Base-by-base conservation (phyloP, 805 yeast species). In the Ascoidea rubescens region DNA sequence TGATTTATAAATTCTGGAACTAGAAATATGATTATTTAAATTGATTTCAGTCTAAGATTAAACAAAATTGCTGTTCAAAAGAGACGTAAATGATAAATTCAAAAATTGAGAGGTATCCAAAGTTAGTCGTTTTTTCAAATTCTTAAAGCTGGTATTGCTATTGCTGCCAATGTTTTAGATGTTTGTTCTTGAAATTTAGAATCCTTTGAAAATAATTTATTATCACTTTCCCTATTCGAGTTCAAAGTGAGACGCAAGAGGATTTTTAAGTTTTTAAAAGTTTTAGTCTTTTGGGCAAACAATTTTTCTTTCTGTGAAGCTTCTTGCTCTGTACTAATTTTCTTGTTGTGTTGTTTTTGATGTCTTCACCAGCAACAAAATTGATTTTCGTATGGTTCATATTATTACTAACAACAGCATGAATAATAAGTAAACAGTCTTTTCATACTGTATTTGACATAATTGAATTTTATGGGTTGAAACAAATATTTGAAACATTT, bases 401-500 rank as follows among this genome's bases (percentile, higher is more conserved):
- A 21, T 21, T 3, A 21, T 21, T 2, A 21, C 28, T 21, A 3
- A 3, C 28, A 21, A 3, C 28, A 21, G 28, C 2, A 21, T 21
- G 28, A 21, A 3, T 21, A 3, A 21, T 2, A 21, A 21, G 3
- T 21, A 21, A 21, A 21, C 2, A 21, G 28, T 21, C 28, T 21
- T 21, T 21, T 3, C 3, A 21, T 21, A 21, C 3, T 30, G 7
- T 32, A 31, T 50, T 50, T n/a, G 53, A 50, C 47, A 55, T 50
- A 10, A 52, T 46, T 14, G 46, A 48, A 31, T 53, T 50, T 16
- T 52, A 45, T 8, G 56, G 56, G 42, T 56, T 55, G 30, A 55
- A 55, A 4, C 54, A 52, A 16, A 55, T 48, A 42, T 52, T 54
- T 16, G 55, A 52, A 8, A 55, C 50, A 12, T 54, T 48, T 21